Evolutionary conservation across 129 eudicot genomes (phyloP), one percentile per base, ranked within the genome.

Genomic region (Lactuca saligna): DNA sequence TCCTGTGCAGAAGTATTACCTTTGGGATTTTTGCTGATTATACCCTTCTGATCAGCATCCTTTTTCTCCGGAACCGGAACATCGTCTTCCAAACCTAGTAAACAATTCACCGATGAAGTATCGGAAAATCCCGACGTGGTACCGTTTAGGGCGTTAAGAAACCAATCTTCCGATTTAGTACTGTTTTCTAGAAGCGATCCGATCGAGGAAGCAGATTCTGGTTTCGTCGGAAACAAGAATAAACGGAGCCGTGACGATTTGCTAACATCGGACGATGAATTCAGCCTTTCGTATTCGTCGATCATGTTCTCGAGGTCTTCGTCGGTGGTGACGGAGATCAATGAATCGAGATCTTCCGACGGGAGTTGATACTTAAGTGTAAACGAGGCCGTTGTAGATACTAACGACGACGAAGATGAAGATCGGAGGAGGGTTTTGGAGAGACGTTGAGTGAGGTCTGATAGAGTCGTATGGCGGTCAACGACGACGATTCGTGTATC

Each of bases 101-200:
- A 74, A 16, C 82, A 76, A 71, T 86, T 83, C 7, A 79, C 82
- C 25, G 82, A 83, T 7, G 90, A 85, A 17, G 96, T 83, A 34
- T 89, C 96, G 1, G 91, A 88, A 10, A 88, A 68, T 3, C 88
- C 96, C 55, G 83, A 79, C 0, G 83, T 87, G 3, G 96, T 66
- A 51, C 85, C 85, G 41, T 88, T 88, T 10, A 88, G 54, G 8
- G 91, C 96, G 67, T 88, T 89, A 9, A 88, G 82, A 63, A 88
- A 88, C 96, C 96, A 88, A 29, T 87, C 85, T 58, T 88, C 96
- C 38, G 96, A 88, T 37, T 88, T 88, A 0, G 89, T 83, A 7
- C 82, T 77, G 34, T 68, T 80, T 33, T 84, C 89, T 6, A 84
- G 56, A 8, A 87, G 54, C 29, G 85, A 73, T 42, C 87, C 94